These are phyloP conservation scores for Trametopsis cervina DNA, from an alignment of 768 basidiomycete species.

Conservation along the genomic window DNA sequence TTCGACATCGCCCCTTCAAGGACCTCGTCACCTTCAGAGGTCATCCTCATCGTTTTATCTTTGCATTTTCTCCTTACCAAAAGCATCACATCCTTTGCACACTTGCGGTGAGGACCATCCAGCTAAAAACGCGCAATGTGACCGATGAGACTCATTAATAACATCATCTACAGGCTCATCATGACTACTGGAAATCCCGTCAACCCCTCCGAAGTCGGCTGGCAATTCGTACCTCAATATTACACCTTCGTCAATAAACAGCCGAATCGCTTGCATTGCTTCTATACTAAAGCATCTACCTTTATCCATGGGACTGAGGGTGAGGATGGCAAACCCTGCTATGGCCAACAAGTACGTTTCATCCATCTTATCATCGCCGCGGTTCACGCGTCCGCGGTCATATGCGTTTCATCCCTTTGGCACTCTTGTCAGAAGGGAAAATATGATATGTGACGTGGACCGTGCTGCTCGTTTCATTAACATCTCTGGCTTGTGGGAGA, in stretches of 20 bases:
- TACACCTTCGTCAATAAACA: conserved; percentile 99
- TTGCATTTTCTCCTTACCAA: background rate
- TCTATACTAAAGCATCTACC: conserved; percentile 97
- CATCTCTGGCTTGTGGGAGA: conserved; percentile 1
- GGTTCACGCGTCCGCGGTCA: background rate
- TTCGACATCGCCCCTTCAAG: conserved; percentile 15
- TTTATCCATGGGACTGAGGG: conserved; percentile 98
- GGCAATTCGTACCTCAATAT: conserved; percentile 99
- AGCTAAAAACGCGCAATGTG: background rate
- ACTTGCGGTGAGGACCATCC: conserved; percentile 12
- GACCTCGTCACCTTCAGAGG: conserved; percentile 19
- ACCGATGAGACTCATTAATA: background rate
- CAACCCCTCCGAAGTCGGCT: conserved; percentile 92
- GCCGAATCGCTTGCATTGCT: conserved; percentile 93
- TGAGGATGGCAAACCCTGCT: conserved; percentile 85
- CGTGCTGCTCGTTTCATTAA: background rate
- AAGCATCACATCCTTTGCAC: conserved; percentile 15
- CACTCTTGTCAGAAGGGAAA: background rate
- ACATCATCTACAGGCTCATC: conserved; percentile 9
- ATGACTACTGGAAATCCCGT: conserved; percentile 38
- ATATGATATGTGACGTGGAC: background rate
- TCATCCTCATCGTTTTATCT: conserved; percentile 19
- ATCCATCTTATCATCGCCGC: conserved; percentile 4
- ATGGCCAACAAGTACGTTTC: conserved; percentile 79
- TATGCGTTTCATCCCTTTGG: background rate